These are phyloP conservation scores for Stachybotrys chartarum DNA, from an alignment of 2,329 filamentous ascomycete species.

Conservation along the genomic window DNA sequence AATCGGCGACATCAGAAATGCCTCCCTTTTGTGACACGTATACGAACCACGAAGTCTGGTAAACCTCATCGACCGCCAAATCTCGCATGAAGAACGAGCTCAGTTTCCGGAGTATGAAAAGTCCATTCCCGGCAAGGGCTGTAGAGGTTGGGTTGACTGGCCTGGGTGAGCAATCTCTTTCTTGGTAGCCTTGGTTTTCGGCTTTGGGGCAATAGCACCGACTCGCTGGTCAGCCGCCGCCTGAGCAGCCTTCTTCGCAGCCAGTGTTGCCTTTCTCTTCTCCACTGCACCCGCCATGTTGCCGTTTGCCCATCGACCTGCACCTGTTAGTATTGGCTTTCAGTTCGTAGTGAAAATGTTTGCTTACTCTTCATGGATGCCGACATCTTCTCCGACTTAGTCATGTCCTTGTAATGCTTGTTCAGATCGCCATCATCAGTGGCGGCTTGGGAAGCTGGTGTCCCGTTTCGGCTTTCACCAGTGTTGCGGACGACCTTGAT, in stretches of 20 bases:
- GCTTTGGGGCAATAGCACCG: conserved; percentile 29
- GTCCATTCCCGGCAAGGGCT: conserved; percentile 1
- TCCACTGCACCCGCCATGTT: conserved; percentile 54
- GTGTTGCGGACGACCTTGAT: conserved; percentile 28
- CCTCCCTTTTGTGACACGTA: too few relatives aligned
- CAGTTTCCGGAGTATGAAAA: neutral
- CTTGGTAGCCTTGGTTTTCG: conserved; percentile 26
- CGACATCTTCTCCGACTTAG: conserved; percentile 61
- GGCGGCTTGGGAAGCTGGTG: conserved; percentile 13
- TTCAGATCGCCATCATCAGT: conserved; percentile 29
- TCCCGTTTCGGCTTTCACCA: conserved; percentile 19
- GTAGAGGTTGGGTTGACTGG: conserved; percentile 5
- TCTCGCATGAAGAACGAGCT: neutral
- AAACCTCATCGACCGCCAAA: too few relatives aligned
- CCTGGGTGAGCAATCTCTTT: conserved; percentile 20
- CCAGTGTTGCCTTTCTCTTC: conserved; percentile 53
- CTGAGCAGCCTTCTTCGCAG: conserved; percentile 48
- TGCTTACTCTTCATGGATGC: conserved; percentile 55
- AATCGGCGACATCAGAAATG: neutral
- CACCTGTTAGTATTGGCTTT: conserved; percentile 14
- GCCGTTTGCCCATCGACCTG: conserved; percentile 53
- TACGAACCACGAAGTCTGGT: too few relatives aligned
- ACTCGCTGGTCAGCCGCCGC: conserved; percentile 29
- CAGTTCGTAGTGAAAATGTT: neutral
- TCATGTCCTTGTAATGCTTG: conserved; percentile 55